These are phyloP conservation scores for Tilletia walkeri DNA, from an alignment of 1,284 basidiomycete species.

Conservation along the genomic window DNA sequence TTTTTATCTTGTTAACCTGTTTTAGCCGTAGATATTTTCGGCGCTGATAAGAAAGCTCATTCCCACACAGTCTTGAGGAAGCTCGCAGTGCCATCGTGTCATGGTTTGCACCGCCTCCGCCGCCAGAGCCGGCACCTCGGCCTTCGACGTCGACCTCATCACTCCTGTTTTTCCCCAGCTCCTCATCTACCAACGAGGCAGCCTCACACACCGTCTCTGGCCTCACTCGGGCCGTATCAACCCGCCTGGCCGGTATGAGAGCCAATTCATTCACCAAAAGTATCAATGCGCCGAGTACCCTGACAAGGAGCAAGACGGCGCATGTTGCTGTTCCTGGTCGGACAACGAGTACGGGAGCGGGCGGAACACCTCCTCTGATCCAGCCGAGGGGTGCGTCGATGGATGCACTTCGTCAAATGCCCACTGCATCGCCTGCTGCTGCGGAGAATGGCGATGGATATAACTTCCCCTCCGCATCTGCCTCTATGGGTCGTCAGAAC, in stretches of 20 bases:
- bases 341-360: neutral
- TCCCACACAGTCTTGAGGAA: constrained; percentile 14
- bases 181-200: constrained; percentile 11
- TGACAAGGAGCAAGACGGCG: neutral
- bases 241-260: constrained; percentile 2
- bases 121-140: constrained; percentile 10
- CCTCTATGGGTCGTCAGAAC: neutral
- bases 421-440: neutral
- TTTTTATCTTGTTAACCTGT: too few relatives aligned
- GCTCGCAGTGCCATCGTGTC: constrained; percentile 14
- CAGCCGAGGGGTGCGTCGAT: neutral
- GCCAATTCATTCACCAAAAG: neutral
- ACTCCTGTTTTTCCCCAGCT: neutral
- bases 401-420: neutral
- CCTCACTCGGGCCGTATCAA: constrained; percentile 9
- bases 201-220: constrained; percentile 11
- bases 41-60: too few relatives aligned
- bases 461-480: neutral
- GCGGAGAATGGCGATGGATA: neutral
- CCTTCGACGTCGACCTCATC: constrained; percentile 9
- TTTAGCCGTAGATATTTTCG: neutral
- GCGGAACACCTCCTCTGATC: neutral
- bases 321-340: neutral
- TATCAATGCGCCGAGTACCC: neutral
- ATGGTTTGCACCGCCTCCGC: constrained; percentile 18